Conservation (phyloP, 2,329 filamentous ascomycete species). For the Tolypocladium cylindrosporum region DNA sequence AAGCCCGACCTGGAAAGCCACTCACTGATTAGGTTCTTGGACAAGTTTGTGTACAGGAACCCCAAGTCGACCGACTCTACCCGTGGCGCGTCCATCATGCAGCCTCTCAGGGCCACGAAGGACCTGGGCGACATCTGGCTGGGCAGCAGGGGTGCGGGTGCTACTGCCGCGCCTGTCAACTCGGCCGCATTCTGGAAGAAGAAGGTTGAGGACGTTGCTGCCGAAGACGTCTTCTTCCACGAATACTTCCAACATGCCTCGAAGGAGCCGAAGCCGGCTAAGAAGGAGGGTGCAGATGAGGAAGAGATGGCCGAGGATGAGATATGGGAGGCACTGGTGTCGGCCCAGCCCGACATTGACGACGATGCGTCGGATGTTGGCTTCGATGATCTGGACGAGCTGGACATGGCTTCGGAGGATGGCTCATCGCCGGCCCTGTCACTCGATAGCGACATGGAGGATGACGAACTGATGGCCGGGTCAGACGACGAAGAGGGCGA, state of each 20-base stretch:
- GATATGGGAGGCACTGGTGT: conserved; percentile 85
- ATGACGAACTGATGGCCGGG: conserved; percentile 31
- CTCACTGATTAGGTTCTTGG: conserved; percentile 88
- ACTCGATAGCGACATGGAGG: conserved; percentile 35
- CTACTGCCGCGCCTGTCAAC: conserved; percentile 51
- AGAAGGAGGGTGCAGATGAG: conserved; percentile 40
- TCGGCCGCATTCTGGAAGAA: conserved; percentile 84
- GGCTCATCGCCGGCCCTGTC: conserved; percentile 25
- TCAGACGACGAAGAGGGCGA: conserved; percentile 33
- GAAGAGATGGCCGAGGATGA: conserved; percentile 59
- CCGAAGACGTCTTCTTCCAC: conserved; percentile 96
- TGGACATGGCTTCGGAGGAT: conserved; percentile 38
- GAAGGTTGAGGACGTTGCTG: conserved; percentile 77
- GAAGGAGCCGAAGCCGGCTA: conserved; percentile 44
- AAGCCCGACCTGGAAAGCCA: conserved; percentile 89
- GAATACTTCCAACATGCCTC: conserved; percentile 79
- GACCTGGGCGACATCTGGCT: conserved; percentile 46
- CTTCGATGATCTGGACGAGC: conserved; percentile 38
- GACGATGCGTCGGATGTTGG: conserved; percentile 41
- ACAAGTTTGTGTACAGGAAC: conserved; percentile 97
- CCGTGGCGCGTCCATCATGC: conserved; percentile 90
- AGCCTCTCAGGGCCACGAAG: conserved; percentile 57
- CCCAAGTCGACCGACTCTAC: conserved; percentile 60
- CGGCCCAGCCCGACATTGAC: conserved; percentile 59
- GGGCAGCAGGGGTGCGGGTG: conserved; percentile 36